Evolutionary conservation across 139 green algal species (phyloP).

Genomic region (Parachlorella kessleri): DNA sequence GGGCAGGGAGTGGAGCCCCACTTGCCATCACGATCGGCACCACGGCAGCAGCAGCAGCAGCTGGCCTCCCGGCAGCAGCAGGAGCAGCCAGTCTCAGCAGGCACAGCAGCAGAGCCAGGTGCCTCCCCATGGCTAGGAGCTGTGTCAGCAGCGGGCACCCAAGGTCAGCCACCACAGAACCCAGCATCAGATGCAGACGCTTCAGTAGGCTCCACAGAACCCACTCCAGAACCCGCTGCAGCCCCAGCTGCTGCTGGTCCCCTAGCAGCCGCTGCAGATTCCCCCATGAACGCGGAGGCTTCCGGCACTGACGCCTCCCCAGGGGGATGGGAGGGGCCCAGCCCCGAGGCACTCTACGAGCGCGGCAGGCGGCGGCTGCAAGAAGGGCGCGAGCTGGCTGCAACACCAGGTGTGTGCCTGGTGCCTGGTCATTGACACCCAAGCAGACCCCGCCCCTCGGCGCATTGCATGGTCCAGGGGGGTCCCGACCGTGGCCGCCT

Average conservation of each 20-base stretch:
- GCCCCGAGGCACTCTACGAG: slow-evolving; percentile 10
- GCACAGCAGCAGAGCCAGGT: not conserved
- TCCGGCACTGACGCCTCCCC: no score
- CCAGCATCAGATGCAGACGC: not conserved
- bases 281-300: not conserved
- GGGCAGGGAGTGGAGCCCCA: no score
- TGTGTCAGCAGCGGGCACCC: not conserved
- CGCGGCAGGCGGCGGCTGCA: slow-evolving; percentile 17
- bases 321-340: not conserved
- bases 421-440: not conserved
- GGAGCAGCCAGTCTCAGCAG: not conserved
- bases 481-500: not conserved
- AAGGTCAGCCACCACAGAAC: not conserved
- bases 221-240: not conserved
- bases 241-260: no score
- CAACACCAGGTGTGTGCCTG: not conserved
- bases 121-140: not conserved
- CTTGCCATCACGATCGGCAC: no score
- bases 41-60: no score
- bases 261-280: no score
- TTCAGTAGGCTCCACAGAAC: not conserved
- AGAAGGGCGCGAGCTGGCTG: slow-evolving; percentile 7
- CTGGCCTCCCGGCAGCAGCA: not conserved
- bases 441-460: not conserved
- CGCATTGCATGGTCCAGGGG: not conserved